These are phyloP conservation scores for Carpinus viminea DNA, from an alignment of 306 rosid genomes.

Conservation along the genomic window DNA sequence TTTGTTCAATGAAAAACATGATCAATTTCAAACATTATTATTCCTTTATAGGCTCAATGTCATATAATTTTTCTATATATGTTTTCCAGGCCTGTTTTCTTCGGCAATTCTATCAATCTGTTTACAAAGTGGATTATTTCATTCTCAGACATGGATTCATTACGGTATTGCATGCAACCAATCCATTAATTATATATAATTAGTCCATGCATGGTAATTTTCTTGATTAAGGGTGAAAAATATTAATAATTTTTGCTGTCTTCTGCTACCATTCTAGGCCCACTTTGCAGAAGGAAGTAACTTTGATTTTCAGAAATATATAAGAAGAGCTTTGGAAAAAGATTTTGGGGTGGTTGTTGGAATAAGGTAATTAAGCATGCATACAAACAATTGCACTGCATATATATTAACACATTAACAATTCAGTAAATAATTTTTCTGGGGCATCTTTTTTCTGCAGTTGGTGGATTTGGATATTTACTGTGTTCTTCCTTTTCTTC, in stretches of 20 bases:
- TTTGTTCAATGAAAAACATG: not conserved
- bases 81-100: conserved; percentile 45
- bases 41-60: not conserved
- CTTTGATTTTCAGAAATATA: conserved; percentile 58
- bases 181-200: not conserved
- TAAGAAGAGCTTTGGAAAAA: conserved; percentile 47
- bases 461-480: conserved; percentile 69
- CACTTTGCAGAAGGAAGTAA: conserved; percentile 55
- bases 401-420: not conserved
- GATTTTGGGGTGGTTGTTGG: conserved; percentile 61
- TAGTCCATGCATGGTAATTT: not conserved
- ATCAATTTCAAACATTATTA: not conserved
- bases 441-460: conserved; percentile 35
- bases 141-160: conserved; percentile 69
- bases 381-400: not conserved
- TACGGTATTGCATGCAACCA: conserved; percentile 31
- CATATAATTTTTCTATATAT: not conserved
- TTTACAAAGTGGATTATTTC: conserved; percentile 53
- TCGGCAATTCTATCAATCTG: conserved; percentile 51
- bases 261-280: conserved; percentile 33
- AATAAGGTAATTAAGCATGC: conserved; percentile 32
- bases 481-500: conserved; percentile 45
- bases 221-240: not conserved
- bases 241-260: not conserved
- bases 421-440: not conserved